Conservation (phyloP, 1,284 basidiomycete genomes). For the Acaromyces ingoldii region DNA sequence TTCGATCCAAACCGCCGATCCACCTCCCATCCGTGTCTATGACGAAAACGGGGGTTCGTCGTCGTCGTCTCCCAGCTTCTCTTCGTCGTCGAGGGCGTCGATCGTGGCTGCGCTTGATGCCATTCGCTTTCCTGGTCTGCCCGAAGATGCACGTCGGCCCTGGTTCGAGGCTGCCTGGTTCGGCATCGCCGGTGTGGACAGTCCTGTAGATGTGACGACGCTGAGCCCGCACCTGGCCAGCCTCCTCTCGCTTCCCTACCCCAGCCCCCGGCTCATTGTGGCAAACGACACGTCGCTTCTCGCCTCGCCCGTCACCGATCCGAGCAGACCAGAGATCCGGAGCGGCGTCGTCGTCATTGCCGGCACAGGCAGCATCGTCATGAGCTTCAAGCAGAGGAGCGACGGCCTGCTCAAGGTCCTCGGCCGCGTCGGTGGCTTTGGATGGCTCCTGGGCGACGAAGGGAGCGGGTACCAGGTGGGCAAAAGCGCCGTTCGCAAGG, state of each 20-base stretch:
- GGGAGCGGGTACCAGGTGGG: conserved; percentile 30
- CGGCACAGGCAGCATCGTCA: conserved; percentile 37
- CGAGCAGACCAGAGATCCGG: not conserved
- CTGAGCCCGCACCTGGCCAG: conserved; percentile 12
- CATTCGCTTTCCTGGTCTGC: not conserved
- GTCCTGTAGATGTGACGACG: conserved; percentile 7
- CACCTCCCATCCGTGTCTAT: not conserved
- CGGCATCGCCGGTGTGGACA: conserved; percentile 31
- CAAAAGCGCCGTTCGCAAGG: conserved; percentile 18
- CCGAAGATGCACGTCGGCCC: not conserved
- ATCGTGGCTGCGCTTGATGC: not conserved
- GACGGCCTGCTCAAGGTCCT: conserved; percentile 9
- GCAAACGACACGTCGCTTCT: conserved; percentile 33
- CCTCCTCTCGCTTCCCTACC: conserved; percentile 9
- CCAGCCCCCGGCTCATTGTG: conserved; percentile 14
- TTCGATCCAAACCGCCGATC: not conserved
- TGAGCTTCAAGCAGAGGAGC: conserved; percentile 12
- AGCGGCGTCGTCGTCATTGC: conserved; percentile 31
- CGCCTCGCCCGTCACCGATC: conserved; percentile 17
- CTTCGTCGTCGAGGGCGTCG: not conserved
- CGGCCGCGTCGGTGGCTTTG: conserved; percentile 25
- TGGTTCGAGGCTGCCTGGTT: conserved; percentile 26
- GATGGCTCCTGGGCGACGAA: conserved; percentile 37
- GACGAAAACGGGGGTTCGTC: not conserved
- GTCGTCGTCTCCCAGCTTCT: not conserved